Conservation (phyloP, 2,329 filamentous ascomycete species). For the Xylaria sp. region DNA sequence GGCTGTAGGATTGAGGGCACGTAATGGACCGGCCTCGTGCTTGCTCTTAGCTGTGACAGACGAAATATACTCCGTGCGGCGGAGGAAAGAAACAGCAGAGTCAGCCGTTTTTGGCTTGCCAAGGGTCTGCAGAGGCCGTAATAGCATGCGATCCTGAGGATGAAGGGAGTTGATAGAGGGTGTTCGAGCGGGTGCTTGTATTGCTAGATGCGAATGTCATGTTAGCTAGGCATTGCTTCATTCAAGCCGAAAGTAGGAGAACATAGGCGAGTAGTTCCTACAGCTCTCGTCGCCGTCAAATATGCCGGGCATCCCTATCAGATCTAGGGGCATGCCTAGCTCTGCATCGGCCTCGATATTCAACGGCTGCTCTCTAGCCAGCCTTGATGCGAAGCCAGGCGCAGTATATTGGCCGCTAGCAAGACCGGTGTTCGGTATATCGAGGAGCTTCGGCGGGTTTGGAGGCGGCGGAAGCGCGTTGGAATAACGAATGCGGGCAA, state of each 20-base stretch:
- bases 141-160: conserved; percentile 83
- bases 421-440: conserved; percentile 94
- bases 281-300: conserved; percentile 96
- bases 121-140: conserved; percentile 84
- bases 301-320: conserved; percentile 93
- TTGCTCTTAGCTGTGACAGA: conserved; percentile 62
- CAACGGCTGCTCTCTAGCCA: conserved; percentile 90
- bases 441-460: conserved; percentile 93
- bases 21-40: conserved; percentile 64
- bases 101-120: conserved; percentile 84
- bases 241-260: conserved; percentile 10
- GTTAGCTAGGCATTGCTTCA: conserved; percentile 32
- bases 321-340: conserved; percentile 94
- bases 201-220: conserved; percentile 65
- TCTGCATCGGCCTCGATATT: conserved; percentile 98
- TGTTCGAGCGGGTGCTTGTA: conserved; percentile 79
- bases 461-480: conserved; percentile 96
- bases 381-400: conserved; percentile 86
- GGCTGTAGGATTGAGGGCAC: conserved; percentile 58
- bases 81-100: conserved; percentile 88
- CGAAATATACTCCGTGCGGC: conserved; percentile 95
- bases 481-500: conserved; percentile 92
- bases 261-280: conserved; percentile 57
- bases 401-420: conserved; percentile 88
- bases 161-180: conserved; percentile 85